Evolutionary conservation across 208 protist species (phyloP).

Genomic region (Perkinsela sp.): DNA sequence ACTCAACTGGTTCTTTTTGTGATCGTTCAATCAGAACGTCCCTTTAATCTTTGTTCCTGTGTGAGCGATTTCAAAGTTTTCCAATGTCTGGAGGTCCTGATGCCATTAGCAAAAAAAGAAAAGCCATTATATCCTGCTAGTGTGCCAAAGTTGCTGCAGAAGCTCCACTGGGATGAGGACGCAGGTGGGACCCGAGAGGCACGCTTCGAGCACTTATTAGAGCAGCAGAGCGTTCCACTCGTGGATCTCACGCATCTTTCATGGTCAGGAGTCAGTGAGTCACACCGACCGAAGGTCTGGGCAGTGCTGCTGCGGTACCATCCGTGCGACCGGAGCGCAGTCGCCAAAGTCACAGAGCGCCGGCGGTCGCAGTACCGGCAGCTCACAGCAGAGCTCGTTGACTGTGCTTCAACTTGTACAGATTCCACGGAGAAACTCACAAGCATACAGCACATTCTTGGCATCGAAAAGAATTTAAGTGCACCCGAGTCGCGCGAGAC

Average conservation of each 20-base stretch:
- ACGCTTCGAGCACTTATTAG: too few relatives aligned
- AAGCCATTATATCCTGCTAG: too few relatives aligned
- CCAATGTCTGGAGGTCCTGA: too few relatives aligned
- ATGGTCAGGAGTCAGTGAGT: neutral
- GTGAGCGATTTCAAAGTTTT: too few relatives aligned
- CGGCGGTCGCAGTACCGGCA: neutral
- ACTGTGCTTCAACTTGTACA: neutral
- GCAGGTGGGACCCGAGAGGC: too few relatives aligned
- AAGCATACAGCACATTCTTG: neutral
- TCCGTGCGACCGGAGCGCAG: neutral
- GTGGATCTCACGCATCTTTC: neutral
- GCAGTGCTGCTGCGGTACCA: neutral
- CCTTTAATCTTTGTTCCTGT: too few relatives aligned
- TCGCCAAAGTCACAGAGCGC: neutral
- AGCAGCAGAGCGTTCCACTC: too few relatives aligned
- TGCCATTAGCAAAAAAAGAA: too few relatives aligned
- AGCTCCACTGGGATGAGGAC: too few relatives aligned
- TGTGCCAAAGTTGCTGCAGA: too few relatives aligned
- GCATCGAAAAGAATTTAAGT: neutral
- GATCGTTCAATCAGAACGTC: too few relatives aligned
- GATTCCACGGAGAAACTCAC: neutral
- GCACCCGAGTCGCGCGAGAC: neutral
- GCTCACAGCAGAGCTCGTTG: neutral
- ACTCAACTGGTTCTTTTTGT: too few relatives aligned
- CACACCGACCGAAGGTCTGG: neutral